Percentiles rank a stretch among this genome's conserved stretches.
phyloP scores from a whole-genome alignment of 441 rosid genomes.

The Lepidium campestre region DNA sequence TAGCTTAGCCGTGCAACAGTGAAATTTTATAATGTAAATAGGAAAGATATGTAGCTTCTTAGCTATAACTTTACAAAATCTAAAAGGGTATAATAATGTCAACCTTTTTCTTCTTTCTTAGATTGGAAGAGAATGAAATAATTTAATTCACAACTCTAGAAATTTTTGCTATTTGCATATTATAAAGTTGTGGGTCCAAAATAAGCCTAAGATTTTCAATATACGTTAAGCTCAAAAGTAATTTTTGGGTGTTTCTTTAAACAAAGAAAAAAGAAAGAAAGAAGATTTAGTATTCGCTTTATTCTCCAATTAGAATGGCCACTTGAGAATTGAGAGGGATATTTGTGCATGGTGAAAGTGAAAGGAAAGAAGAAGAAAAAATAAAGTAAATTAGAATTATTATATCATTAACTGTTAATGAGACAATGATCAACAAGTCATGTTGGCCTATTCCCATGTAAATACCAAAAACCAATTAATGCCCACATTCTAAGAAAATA shows the following conservation, averaged over 20 bases:
- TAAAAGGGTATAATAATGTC: slow-evolving; percentile 24
- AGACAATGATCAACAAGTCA: slow-evolving; percentile 19
- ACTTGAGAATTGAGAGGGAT: slow-evolving; percentile 17
- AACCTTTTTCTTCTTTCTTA: slow-evolving; percentile 20
- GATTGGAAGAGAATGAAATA: slow-evolving; percentile 18
- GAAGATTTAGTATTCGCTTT: slow-evolving; percentile 20
- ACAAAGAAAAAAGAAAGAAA: slow-evolving; percentile 2
- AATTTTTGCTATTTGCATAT: slow-evolving; percentile 28
- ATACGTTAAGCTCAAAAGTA: slow-evolving; percentile 20
- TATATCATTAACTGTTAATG: slow-evolving; percentile 19
- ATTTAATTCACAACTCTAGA: slow-evolving; percentile 26
- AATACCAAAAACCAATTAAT: slow-evolving; percentile 20
- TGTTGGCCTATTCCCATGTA: slow-evolving; percentile 26
- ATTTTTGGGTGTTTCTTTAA: slow-evolving; percentile 20
- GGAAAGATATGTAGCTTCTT: not conserved
- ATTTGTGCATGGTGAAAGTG: slow-evolving; percentile 22
- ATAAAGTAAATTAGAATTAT: not conserved
- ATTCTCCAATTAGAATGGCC: slow-evolving; percentile 20
- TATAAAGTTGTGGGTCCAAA: slow-evolving; percentile 29
- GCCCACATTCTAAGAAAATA: not conserved
- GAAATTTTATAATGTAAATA: not conserved
- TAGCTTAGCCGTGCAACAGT: slow-evolving; percentile 1
- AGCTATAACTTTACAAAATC: slow-evolving; percentile 22
- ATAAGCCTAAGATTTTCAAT: slow-evolving; percentile 13
- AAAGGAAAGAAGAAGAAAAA: not conserved